Evolutionary conservation across 1,284 basidiomycete genomes (phyloP).

Genomic region (Macrocystidia cucumis): DNA sequence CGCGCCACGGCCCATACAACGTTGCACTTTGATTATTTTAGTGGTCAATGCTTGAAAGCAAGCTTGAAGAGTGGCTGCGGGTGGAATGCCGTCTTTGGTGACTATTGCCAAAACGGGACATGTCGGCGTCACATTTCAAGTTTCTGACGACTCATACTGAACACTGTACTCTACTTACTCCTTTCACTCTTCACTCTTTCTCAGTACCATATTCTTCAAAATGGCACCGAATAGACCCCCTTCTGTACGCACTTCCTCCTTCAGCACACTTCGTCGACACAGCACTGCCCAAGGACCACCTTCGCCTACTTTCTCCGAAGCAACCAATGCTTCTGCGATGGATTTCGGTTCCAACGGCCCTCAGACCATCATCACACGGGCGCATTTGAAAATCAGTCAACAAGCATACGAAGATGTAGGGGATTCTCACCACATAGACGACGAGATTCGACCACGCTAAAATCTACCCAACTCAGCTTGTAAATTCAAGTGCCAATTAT

Average conservation of each 20-base stretch:
- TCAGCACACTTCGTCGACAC: conserved; percentile 38
- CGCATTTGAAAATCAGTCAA: conserved; percentile 71
- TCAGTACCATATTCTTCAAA: conserved; percentile 9
- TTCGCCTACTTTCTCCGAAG: conserved; percentile 79
- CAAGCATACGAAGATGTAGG: conserved; percentile 76
- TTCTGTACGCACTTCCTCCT: conserved; percentile 49
- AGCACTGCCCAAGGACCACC: conserved; percentile 55
- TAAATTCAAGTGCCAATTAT: conserved; percentile 77
- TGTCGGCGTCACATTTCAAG: no score
- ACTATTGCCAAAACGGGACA: no score
- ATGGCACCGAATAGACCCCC: conserved; percentile 52
- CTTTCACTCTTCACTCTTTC: no score
- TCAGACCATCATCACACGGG: conserved; percentile 75
- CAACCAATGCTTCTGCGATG: conserved; percentile 68
- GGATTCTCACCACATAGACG: conserved; percentile 8
- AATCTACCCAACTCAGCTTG: conserved; percentile 45
- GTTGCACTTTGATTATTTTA: no score
- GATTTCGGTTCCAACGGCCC: conserved; percentile 66
- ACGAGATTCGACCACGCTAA: no score
- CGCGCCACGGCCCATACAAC: no score
- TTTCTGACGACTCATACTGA: no score
- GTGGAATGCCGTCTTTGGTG: no score
- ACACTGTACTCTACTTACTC: conserved; percentile 10
- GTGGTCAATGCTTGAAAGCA: no score
- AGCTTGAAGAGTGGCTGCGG: no score